A percentile compares a stretch with the other conserved stretches of the same genome.
phyloP scores from a whole-genome alignment of 2,329 filamentous ascomycete species.

The Fusarium siculi region DNA sequence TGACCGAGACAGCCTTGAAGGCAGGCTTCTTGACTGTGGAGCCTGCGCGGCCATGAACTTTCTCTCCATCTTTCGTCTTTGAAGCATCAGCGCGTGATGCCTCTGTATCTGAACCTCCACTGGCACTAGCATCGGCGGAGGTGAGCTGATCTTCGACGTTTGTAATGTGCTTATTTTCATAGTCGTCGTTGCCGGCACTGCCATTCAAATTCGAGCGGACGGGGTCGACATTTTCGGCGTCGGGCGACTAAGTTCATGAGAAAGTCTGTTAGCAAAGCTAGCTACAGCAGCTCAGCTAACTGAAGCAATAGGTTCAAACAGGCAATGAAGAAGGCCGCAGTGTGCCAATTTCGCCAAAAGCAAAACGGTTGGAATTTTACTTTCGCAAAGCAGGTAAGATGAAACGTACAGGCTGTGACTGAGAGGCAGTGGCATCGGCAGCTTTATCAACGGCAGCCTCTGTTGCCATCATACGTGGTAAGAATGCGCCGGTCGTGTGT shows the following conservation, averaged over 20 bases:
- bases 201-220: constrained; percentile 61
- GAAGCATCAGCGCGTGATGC: constrained; percentile 68
- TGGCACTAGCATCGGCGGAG: constrained; percentile 75
- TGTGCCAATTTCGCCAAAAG: neutral
- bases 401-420: constrained; percentile 57
- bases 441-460: constrained; percentile 65
- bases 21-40: constrained; percentile 77
- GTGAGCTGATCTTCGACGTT: constrained; percentile 68
- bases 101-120: constrained; percentile 82
- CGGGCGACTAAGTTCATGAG: constrained; percentile 45
- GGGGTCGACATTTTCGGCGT: constrained; percentile 60
- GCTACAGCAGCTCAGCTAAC: neutral
- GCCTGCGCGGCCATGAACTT: constrained; percentile 67
- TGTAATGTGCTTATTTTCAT: constrained; percentile 67
- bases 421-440: constrained; percentile 64
- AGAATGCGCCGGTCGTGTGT: constrained; percentile 49
- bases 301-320: neutral
- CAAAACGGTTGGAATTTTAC: neutral
- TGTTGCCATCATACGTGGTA: constrained; percentile 73
- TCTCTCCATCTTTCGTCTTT: constrained; percentile 66
- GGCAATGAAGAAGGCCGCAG: neutral
- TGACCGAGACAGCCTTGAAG: constrained; percentile 88
- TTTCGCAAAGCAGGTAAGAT: neutral
- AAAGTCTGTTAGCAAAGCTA: constrained; percentile 28
- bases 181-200: constrained; percentile 59